A percentile compares a stretch with the other conserved stretches of the same genome.
Evolutionary conservation across 257 asterid genomes (phyloP).

Genomic region (Schizonepeta tenuifolia): DNA sequence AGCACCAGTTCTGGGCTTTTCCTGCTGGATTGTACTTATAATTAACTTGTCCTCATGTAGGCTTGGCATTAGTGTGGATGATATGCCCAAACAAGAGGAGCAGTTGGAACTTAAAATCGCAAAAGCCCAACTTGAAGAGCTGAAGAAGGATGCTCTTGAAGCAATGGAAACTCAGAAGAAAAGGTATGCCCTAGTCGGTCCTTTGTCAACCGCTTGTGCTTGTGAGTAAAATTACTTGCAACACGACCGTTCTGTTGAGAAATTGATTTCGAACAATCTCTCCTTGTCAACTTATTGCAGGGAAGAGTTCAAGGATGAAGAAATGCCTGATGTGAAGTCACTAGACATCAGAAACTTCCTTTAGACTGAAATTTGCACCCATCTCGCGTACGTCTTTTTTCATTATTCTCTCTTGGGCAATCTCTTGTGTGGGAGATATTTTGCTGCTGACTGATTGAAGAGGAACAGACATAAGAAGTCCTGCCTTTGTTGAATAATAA

Average conservation of each 20-base stretch:
- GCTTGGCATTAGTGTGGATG: slow-evolving; percentile 80
- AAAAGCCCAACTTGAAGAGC: slow-evolving; percentile 83
- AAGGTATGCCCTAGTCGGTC: slow-evolving; percentile 45
- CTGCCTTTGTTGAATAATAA: slow-evolving; percentile 39
- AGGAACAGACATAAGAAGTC: slow-evolving; percentile 31
- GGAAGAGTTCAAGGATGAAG: slow-evolving; percentile 92
- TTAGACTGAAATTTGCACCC: slow-evolving; percentile 31
- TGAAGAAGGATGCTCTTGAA: slow-evolving; percentile 81
- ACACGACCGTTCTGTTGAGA: slow-evolving; percentile 1
- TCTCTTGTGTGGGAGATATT: slow-evolving; percentile 40
- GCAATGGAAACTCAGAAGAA: slow-evolving; percentile 98
- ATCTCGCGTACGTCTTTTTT: slow-evolving; percentile 28
- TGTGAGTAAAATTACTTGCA: background rate
- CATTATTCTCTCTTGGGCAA: slow-evolving; percentile 28
- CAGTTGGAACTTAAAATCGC: slow-evolving; percentile 84
- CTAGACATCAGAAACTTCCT: slow-evolving; percentile 86
- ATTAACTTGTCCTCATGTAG: slow-evolving; percentile 42
- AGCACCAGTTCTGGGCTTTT: slow-evolving; percentile 11
- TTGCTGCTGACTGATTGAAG: slow-evolving; percentile 40
- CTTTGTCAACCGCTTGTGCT: background rate
- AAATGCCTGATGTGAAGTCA: slow-evolving; percentile 75
- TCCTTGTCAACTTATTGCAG: slow-evolving; percentile 42
- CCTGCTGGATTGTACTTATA: slow-evolving; percentile 8
- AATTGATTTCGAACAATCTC: background rate
- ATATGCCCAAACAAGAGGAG: slow-evolving; percentile 87